Percentiles rank a stretch among this genome's conserved stretches.
Conservation (phyloP, 148 eudicot species). For the Chenopodium formosanum region DNA sequence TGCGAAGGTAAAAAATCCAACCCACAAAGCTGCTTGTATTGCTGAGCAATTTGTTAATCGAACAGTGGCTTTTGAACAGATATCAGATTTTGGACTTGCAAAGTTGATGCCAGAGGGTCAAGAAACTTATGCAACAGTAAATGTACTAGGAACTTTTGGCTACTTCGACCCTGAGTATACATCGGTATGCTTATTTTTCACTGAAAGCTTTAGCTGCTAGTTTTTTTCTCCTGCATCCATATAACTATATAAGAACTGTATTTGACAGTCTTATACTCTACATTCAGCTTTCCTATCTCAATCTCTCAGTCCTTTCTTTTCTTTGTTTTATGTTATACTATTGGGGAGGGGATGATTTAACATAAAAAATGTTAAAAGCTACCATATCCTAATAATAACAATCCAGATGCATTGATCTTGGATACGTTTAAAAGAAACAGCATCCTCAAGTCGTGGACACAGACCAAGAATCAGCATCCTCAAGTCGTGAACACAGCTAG, state of each 20-base stretch:
- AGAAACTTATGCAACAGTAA: constrained; percentile 71
- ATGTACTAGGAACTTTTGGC: constrained; percentile 90
- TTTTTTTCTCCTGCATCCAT: background rate
- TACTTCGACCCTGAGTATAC: constrained; percentile 94
- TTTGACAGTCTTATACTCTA: background rate
- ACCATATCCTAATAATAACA: background rate
- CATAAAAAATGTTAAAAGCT: background rate
- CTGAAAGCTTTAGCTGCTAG: background rate
- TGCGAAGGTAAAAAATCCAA: constrained; percentile 60
- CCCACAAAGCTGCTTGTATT: background rate
- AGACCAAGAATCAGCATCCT: background rate
- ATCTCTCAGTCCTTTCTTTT: background rate
- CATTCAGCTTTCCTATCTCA: background rate
- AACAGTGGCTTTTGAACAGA: constrained; percentile 36
- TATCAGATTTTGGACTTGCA: constrained; percentile 97
- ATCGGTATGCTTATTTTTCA: constrained; percentile 47
- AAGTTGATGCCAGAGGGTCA: constrained; percentile 95
- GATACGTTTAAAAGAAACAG: background rate
- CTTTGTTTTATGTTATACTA: background rate
- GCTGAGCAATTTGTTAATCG: background rate
- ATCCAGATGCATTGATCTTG: background rate
- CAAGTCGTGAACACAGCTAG: background rate
- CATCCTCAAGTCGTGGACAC: background rate
- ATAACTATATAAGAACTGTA: background rate
- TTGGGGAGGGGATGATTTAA: background rate